Base-by-base conservation (phyloP, 306 rosid genomes). In the Lathyrus oleraceus region DNA sequence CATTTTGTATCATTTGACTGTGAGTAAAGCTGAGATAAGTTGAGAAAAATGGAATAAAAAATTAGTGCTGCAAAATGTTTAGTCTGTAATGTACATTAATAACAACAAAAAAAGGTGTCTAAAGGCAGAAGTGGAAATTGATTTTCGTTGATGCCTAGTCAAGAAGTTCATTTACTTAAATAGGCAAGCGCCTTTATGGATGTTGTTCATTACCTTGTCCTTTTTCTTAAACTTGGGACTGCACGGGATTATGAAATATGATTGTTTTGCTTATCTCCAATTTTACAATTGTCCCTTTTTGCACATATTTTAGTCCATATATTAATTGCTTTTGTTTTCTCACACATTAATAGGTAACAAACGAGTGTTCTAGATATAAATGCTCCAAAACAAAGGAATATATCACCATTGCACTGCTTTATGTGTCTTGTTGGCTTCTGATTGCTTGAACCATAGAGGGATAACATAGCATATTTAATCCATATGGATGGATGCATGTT, bases 41-140 rank as follows among this genome's bases (percentile, higher is more conserved):
- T 28, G 51, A 56, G 44, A 71, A 47, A 73, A 32, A 54, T 30
- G 70, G 52, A 52, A 66, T 51, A 39, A 38, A 72, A 75, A 65
- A 12, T 49, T 76, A 32, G 12, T 40, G 32, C 20, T 1, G 48
- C 61, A 36, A 73, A 68, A 28, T 67, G 47, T 15, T 32, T 62
- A 47, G 35, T 51, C 60, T 36, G 28, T 53, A 49, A 15, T 53
- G 56, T 68, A 66, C 43, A 67, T 67, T 43, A 39, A 45, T 11
- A 44, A 15, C 28, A 42, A 15, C 28, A 42, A 48, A 62, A 19
- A 35, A 21, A 39, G 44, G 48, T 59, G 56, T 48, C 59, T 38
- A 27, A 15, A 14, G 30, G 67, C 45, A 74, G 21, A 20, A 10
- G 28, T 25, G 51, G 59, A 45, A 75, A 65, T 39, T 69, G 68